A percentile compares a stretch with the other conserved stretches of the same genome.
Conservation (phyloP, 2,329 filamentous ascomycete genomes). For the Aspergillus proliferans region DNA sequence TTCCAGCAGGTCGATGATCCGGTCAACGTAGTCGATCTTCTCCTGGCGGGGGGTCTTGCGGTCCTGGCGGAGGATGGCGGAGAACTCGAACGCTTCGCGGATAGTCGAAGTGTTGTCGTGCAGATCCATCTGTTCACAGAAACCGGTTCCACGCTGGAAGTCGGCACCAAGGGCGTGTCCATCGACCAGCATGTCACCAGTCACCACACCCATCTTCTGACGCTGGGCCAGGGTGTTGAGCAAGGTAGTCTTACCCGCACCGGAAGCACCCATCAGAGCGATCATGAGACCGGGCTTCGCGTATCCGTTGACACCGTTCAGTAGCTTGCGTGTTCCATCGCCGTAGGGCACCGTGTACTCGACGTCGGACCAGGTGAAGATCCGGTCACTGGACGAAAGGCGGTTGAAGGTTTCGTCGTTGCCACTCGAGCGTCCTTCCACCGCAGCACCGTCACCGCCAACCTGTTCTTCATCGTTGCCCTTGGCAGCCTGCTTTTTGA, state of each 20-base stretch:
- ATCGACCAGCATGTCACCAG: slow-evolving; percentile 68
- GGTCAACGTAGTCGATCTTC: slow-evolving; percentile 61
- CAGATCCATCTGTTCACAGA: slow-evolving; percentile 66
- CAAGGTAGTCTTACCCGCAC: slow-evolving; percentile 77
- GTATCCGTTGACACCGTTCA: slow-evolving; percentile 68
- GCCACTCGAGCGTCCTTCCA: slow-evolving; percentile 20
- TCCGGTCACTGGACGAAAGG: slow-evolving; percentile 53
- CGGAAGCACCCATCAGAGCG: slow-evolving; percentile 73
- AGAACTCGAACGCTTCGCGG: slow-evolving; percentile 63
- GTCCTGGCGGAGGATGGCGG: slow-evolving; percentile 58
- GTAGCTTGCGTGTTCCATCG: slow-evolving; percentile 54
- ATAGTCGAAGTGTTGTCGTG: slow-evolving; percentile 63
- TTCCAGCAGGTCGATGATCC: slow-evolving; percentile 60
- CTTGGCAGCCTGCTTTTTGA: slow-evolving; percentile 39
- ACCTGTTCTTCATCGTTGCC: slow-evolving; percentile 56
- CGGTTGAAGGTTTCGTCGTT: slow-evolving; percentile 30
- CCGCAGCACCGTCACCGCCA: slow-evolving; percentile 19
- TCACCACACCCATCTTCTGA: slow-evolving; percentile 58
- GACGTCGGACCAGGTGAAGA: slow-evolving; percentile 67
- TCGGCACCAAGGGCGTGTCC: slow-evolving; percentile 55
- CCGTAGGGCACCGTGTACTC: slow-evolving; percentile 67
- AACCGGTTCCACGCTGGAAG: slow-evolving; percentile 65
- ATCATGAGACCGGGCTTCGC: slow-evolving; percentile 75
- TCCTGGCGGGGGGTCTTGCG: slow-evolving; percentile 49
- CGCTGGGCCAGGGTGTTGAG: slow-evolving; percentile 72